These are phyloP conservation scores for Turritis glabra DNA, from an alignment of 345 rosid genomes.

Conservation along the genomic window DNA sequence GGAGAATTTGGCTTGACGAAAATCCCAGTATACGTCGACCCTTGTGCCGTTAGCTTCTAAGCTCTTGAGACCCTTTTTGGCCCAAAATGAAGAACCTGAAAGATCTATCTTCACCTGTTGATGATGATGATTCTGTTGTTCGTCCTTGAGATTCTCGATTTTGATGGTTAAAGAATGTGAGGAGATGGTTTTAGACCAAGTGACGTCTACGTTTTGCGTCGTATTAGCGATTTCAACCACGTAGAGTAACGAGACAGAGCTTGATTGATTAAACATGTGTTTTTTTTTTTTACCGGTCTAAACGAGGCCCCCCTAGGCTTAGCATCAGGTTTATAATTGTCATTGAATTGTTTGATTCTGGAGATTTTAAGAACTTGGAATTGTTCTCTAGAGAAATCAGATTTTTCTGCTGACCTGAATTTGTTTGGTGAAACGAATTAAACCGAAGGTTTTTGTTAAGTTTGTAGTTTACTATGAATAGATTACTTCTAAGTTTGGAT, in stretches of 20 bases:
- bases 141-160: conserved; percentile 46
- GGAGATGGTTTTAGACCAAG: conserved; percentile 54
- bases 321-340: not conserved
- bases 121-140: conserved; percentile 37
- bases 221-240: conserved; percentile 46
- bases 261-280: conserved; percentile 34
- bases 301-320: conserved; percentile 1
- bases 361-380: conserved; percentile 9
- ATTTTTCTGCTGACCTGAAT: not conserved
- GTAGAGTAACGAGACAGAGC: conserved; percentile 52
- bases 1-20: conserved; percentile 64
- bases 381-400: not conserved
- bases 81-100: conserved; percentile 66
- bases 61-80: conserved; percentile 71
- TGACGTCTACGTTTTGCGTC: conserved; percentile 45
- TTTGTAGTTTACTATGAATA: conserved; percentile 29
- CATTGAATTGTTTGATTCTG: not conserved
- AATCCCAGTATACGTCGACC: conserved; percentile 71
- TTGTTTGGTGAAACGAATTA: conserved; percentile 31
- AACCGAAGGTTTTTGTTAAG: conserved; percentile 25
- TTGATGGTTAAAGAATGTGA: conserved; percentile 52
- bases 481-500: conserved; percentile 33
- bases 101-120: conserved; percentile 63
- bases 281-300: conserved; percentile 4
- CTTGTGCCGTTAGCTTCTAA: conserved; percentile 44